Base-by-base conservation (phyloP, 257 asterid genomes). In the Nicotiana undulata region DNA sequence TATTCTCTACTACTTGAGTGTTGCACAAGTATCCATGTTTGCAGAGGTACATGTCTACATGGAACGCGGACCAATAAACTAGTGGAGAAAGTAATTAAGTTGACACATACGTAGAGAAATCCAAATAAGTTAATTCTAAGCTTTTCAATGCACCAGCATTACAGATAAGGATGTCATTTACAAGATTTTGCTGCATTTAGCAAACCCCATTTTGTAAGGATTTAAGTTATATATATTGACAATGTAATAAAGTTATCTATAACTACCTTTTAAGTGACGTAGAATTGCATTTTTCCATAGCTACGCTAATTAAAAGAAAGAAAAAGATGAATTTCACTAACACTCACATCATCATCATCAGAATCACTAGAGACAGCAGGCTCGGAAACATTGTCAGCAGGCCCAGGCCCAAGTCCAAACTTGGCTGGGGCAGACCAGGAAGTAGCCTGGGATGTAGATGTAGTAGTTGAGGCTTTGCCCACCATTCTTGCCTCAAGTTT, bases 401-500 rank as follows among this genome's bases (percentile, higher is more conserved):
- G 70, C 68, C 84, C 88, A 81, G 86, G 81, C 86, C 79, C 70
- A 72, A 76, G 70, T 61, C 84, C 89, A 81, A 89, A 82, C 84
- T 80, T 90, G n/a, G 89, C 75, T 22, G 90, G 81, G 18, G 80
- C 82, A 63, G 97, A 9, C 92, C 91, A 87, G 8, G 81, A 52
- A 58, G 75, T 58, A 10, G 93, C 86, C 82, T 89, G 94, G 49
- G 83, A 89, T 13, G 91, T 86, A 55, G 83, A 89, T 11, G 91
- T 86, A 75, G 93, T 79, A 46, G 97, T 86, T n/a, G 89, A 82
- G 16, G 24, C 26, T 89, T 92, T 93, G 65, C 99, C 98, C 76
- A 88, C 93, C 93, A 96, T 85, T 81, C 98, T 85, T 0, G 98
- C 98, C 90, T 96, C 99, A 24, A 96, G 94, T 85, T 92, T 91